phyloP scores from a whole-genome alignment of 2,329 filamentous ascomycete genomes.

The Aspergillus hiratsukae region DNA sequence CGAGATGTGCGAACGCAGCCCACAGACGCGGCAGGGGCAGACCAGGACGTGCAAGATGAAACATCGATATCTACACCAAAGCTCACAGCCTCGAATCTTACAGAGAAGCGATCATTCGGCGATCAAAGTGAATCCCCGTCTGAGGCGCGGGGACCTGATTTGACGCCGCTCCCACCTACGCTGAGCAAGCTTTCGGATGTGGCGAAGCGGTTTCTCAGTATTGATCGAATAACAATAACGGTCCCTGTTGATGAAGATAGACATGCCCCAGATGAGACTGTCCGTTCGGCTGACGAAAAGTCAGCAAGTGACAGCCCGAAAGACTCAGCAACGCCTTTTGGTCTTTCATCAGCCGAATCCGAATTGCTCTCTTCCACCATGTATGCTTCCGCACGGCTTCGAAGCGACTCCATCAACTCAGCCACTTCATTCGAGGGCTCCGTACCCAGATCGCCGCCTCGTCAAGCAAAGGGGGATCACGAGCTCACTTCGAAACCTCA shows the following conservation, averaged over 20 bases:
- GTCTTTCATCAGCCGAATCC: constrained; percentile 19
- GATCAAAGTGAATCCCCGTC: constrained; percentile 7
- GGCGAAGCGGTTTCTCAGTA: constrained; percentile 31
- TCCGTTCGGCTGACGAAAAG: constrained; percentile 8
- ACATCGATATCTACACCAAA: constrained; percentile 27
- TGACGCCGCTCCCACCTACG: constrained; percentile 11
- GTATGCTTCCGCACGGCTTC: constrained; percentile 17
- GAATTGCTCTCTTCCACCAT: constrained; percentile 22
- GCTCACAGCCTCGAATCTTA: constrained; percentile 15
- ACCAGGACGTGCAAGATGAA: constrained; percentile 10
- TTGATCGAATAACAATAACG: constrained; percentile 35
- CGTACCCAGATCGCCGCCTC: constrained; percentile 4
- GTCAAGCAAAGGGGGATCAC: constrained; percentile 3
- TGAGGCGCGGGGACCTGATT: constrained; percentile 12
- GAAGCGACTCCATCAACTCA: constrained; percentile 15
- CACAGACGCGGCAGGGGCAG: background rate
- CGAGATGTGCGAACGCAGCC: constrained; percentile 5
- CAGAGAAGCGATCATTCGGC: constrained; percentile 7
- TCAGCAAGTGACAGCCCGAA: constrained; percentile 16
- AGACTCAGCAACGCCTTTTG: constrained; percentile 17
- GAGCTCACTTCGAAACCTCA: background rate
- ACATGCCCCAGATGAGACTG: constrained; percentile 4
- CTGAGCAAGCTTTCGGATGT: constrained; percentile 24
- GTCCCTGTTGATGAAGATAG: constrained; percentile 22
- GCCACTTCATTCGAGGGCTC: constrained; percentile 10